These are phyloP conservation scores for Vitis hybrid DNA, from an alignment of 177 flowering plant genomes.

Conservation along the genomic window DNA sequence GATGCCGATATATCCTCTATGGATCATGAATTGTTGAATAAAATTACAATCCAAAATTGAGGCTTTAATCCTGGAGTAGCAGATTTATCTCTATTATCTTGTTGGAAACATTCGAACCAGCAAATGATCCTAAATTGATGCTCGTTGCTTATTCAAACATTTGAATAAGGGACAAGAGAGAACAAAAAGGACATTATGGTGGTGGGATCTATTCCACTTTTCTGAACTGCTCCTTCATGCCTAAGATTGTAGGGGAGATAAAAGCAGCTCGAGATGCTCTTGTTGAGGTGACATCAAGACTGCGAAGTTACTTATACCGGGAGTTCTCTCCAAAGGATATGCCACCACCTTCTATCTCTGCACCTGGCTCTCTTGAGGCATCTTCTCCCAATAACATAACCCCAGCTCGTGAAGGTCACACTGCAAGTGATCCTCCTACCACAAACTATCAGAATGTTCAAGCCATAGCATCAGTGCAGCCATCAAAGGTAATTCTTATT, in stretches of 20 bases:
- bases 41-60: no score
- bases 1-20: background rate
- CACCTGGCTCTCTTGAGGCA: conserved; percentile 36
- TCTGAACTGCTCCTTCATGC: conserved; percentile 7
- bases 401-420: conserved; percentile 38
- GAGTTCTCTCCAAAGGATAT: conserved; percentile 63
- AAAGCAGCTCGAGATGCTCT: conserved; percentile 89
- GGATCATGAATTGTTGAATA: no score
- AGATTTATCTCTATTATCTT: no score
- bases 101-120: no score
- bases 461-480: conserved; percentile 24
- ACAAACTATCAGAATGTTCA: conserved; percentile 43
- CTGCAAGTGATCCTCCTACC: conserved; percentile 34
- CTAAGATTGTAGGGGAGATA: conserved; percentile 90
- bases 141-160: no score
- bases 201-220: background rate
- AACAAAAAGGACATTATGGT: no score
- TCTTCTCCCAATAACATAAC: conserved; percentile 40
- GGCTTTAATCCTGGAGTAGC: no score
- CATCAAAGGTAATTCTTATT: conserved; percentile 53
- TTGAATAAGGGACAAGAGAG: no score
- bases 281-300: conserved; percentile 78
- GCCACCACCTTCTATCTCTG: conserved; percentile 31
- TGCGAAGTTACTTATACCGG: conserved; percentile 59
- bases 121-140: no score